Conservation (phyloP, 805 yeast genomes). For the Yarrowia yakushimensis region DNA sequence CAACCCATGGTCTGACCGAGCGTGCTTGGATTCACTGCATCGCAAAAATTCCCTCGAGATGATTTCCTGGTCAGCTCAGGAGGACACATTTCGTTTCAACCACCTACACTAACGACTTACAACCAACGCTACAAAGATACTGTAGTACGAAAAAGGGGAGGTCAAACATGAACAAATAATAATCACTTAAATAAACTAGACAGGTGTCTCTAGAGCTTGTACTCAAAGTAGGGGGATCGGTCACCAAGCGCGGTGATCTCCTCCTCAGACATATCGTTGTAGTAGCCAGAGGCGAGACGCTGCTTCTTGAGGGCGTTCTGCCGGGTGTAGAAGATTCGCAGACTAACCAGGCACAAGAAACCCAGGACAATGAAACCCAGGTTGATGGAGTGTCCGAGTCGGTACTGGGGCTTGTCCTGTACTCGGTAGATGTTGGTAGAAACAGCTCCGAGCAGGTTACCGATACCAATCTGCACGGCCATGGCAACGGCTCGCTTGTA, state of each 20-base stretch:
- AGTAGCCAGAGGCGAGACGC: constrained; percentile 7
- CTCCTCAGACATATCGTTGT: constrained; percentile 3
- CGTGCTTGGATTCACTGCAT: neutral
- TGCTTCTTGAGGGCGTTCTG: constrained; percentile 15
- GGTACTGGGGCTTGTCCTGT: constrained; percentile 51
- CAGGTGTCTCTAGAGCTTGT: constrained; percentile 10
- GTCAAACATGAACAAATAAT: neutral
- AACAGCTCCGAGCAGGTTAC: constrained; percentile 62
- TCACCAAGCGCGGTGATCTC: constrained; percentile 14
- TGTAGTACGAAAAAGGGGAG: neutral
- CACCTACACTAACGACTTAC: no score
- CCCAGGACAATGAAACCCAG: constrained; percentile 45
- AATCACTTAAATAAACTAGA: neutral
- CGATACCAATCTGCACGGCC: constrained; percentile 58
- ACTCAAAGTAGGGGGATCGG: constrained; percentile 20
- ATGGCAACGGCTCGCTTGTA: constrained; percentile 51
- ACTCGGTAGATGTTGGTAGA: constrained; percentile 52
- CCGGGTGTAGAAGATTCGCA: constrained; percentile 18
- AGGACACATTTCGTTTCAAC: neutral
- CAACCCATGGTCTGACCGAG: neutral
- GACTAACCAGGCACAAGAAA: constrained; percentile 25
- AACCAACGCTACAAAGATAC: no score
- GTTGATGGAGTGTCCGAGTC: constrained; percentile 49
- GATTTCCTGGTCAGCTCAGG: constrained; percentile 9
- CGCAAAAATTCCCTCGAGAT: neutral